Evolutionary conservation across 2,329 filamentous ascomycete genomes (phyloP).

Genomic region (Fusarium marasasianum): DNA sequence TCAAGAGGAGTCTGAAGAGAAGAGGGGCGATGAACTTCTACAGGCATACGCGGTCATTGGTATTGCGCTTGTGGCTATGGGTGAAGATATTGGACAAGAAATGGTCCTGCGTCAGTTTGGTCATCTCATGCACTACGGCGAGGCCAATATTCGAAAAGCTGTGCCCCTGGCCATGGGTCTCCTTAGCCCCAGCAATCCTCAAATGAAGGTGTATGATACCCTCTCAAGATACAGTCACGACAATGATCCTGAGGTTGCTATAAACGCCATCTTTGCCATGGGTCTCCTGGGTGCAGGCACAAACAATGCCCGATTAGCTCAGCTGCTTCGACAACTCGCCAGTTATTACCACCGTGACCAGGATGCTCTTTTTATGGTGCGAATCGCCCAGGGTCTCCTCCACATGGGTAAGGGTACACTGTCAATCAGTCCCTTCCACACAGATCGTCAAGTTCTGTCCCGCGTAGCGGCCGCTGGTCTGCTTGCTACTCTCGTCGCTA

Average conservation of each 20-base stretch:
- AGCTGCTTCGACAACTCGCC: constrained; percentile 91
- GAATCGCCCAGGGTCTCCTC: constrained; percentile 94
- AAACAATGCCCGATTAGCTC: constrained; percentile 96
- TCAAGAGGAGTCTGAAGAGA: constrained; percentile 92
- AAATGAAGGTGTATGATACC: constrained; percentile 99
- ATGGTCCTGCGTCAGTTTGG: constrained; percentile 98
- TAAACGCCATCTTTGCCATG: constrained; percentile 99
- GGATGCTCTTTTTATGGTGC: constrained; percentile 98
- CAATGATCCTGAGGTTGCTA: constrained; percentile 96
- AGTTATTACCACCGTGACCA: constrained; percentile 98
- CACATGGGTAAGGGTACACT: constrained; percentile 99
- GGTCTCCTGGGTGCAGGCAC: constrained; percentile 95
- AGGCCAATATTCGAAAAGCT: constrained; percentile 94
- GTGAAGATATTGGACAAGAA: constrained; percentile 96
- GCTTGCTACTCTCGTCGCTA: constrained; percentile 86
- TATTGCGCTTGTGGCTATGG: constrained; percentile 95
- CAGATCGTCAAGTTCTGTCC: constrained; percentile 94
- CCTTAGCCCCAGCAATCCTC: constrained; percentile 95
- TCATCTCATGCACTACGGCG: constrained; percentile 98
- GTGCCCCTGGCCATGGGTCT: constrained; percentile 97
- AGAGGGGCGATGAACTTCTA: constrained; percentile 93
- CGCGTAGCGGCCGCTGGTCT: constrained; percentile 89
- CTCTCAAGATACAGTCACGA: constrained; percentile 97
- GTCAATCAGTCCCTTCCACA: constrained; percentile 98
- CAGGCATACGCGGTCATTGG: constrained; percentile 97